phyloP scores from a whole-genome alignment of 208 protist genomes.

The Wallacemonas sp. region DNA sequence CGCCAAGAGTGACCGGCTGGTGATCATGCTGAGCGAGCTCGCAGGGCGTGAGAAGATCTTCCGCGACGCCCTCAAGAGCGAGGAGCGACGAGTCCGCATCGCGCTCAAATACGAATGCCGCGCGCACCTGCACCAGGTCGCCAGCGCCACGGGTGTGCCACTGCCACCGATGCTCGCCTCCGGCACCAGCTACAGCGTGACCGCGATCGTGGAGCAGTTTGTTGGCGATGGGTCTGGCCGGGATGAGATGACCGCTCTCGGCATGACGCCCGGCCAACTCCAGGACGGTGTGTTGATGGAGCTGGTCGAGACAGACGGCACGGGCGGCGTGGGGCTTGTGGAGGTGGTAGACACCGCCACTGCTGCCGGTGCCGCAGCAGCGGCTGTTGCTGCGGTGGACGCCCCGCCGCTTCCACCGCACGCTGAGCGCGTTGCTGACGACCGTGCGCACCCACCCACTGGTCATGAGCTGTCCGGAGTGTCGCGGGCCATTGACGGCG shows the following conservation, averaged over 20 bases:
- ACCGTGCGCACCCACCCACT: neutral
- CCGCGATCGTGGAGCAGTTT: too few species aligned
- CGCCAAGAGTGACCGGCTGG: neutral
- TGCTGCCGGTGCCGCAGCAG: too few species aligned
- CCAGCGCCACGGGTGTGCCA: neutral
- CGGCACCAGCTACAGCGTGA: neutral
- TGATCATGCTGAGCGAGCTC: conserved; percentile 7
- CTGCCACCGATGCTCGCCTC: neutral
- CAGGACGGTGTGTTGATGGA: too few species aligned
- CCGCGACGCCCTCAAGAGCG: conserved; percentile 8
- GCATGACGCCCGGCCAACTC: too few species aligned
- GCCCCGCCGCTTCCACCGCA: too few species aligned
- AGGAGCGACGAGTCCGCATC: neutral
- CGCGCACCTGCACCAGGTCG: neutral
- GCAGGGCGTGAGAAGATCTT: conserved; percentile 7
- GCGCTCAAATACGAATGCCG: neutral
- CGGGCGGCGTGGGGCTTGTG: neutral
- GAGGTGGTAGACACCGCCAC: neutral
- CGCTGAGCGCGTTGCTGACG: neutral
- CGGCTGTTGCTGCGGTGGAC: too few species aligned
- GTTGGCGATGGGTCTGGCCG: neutral
- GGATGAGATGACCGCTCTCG: too few species aligned
- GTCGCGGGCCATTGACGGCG: neutral
- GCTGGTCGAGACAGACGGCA: conserved; percentile 16
- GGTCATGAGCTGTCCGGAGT: too few species aligned